These are phyloP conservation scores for Alternaria infectoria DNA, from an alignment of 2,329 filamentous ascomycete species.

Conservation along the genomic window DNA sequence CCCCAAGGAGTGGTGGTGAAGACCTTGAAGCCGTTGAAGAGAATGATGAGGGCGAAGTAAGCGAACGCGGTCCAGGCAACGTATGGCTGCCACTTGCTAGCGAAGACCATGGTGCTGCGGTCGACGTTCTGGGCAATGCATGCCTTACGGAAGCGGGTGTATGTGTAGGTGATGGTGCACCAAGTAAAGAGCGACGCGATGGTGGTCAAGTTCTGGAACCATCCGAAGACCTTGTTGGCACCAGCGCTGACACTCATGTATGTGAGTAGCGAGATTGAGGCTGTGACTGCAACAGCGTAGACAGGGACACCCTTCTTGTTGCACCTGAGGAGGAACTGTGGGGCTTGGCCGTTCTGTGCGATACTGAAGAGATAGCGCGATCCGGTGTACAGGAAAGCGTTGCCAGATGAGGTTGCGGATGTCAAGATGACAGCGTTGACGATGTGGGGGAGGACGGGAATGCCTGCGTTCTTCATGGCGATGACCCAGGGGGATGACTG, in stretches of 20 bases:
- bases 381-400: slow-evolving; percentile 66
- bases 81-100: slow-evolving; percentile 55
- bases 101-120: slow-evolving; percentile 60
- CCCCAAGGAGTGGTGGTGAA: slow-evolving; percentile 59
- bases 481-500: slow-evolving; percentile 60
- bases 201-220: slow-evolving; percentile 74
- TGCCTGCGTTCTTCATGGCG: slow-evolving; percentile 70
- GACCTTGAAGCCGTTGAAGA: slow-evolving; percentile 69
- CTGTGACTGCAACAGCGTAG: slow-evolving; percentile 47
- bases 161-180: slow-evolving; percentile 62
- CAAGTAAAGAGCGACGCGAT: slow-evolving; percentile 62
- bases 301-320: slow-evolving; percentile 53
- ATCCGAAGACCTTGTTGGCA: slow-evolving; percentile 62
- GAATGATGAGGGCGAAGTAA: slow-evolving; percentile 60
- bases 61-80: slow-evolving; percentile 66
- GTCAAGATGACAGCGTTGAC: slow-evolving; percentile 80
- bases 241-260: slow-evolving; percentile 58
- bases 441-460: slow-evolving; percentile 70
- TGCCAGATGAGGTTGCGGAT: slow-evolving; percentile 72
- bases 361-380: slow-evolving; percentile 60
- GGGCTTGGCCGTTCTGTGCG: slow-evolving; percentile 60
- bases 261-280: slow-evolving; percentile 54
- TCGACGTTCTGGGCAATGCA: slow-evolving; percentile 60
- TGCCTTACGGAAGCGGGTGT: slow-evolving; percentile 61
- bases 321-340: slow-evolving; percentile 58